Evolutionary conservation across 768 basidiomycete species (phyloP).

Genomic region (Rhodotorula sphaerocarpa): DNA sequence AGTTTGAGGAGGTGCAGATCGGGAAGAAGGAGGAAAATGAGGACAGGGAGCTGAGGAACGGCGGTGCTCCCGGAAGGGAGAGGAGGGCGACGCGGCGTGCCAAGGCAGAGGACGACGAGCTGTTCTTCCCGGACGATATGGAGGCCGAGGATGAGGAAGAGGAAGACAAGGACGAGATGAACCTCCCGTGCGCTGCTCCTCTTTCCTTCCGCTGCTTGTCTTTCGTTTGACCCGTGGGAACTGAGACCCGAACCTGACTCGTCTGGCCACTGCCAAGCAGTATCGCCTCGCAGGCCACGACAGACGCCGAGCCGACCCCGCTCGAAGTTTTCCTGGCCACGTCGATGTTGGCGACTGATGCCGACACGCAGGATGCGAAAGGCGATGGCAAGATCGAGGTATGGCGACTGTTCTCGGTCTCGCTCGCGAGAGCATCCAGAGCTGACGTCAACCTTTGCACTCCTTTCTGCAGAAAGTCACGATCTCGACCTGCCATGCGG

Average conservation of each 20-base stretch:
- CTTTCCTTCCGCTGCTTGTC: too few relatives aligned
- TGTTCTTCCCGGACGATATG: not conserved
- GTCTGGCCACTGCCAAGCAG: too few relatives aligned
- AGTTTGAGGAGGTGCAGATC: conserved; percentile 29
- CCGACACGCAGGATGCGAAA: conserved; percentile 51
- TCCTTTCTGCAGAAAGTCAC: conserved; percentile 59
- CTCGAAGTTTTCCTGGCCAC: conserved; percentile 66
- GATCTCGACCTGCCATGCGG: conserved; percentile 76
- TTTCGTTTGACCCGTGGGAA: too few relatives aligned
- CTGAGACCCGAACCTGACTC: too few relatives aligned
- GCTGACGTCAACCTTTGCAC: too few relatives aligned
- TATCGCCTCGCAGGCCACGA: conserved; percentile 1
- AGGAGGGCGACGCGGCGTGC: too few relatives aligned
- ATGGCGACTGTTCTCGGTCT: not conserved
- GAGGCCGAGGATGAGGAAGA: not conserved
- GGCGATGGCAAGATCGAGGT: conserved; percentile 15
- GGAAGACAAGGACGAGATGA: conserved; percentile 6
- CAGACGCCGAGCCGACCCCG: conserved; percentile 47
- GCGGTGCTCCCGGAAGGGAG: not conserved
- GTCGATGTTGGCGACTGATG: conserved; percentile 74
- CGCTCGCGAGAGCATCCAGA: too few relatives aligned
- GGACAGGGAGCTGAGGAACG: too few relatives aligned
- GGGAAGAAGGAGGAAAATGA: not conserved
- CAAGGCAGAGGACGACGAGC: conserved; percentile 6
- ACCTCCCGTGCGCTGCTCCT: not conserved